These are phyloP conservation scores for Letharia lupina DNA, from an alignment of 495 filamentous ascomycete genomes.

Conservation along the genomic window DNA sequence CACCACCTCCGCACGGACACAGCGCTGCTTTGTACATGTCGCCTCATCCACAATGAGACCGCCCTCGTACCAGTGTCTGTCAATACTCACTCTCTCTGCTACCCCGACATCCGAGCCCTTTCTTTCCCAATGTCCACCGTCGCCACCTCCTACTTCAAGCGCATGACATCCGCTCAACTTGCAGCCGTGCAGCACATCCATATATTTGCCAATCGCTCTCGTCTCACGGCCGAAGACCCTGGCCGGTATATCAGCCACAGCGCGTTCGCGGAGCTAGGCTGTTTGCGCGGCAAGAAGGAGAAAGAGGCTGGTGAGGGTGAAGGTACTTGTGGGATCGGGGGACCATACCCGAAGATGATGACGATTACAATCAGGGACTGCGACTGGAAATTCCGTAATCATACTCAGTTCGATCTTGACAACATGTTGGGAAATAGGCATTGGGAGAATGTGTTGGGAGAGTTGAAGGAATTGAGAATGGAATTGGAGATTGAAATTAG, in stretches of 20 bases:
- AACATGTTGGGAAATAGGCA: not conserved
- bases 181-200: conserved; percentile 8
- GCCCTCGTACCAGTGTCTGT: not conserved
- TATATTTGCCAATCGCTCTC: not conserved
- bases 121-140: no score
- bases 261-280: not conserved
- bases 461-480: not conserved
- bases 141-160: not conserved
- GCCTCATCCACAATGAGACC: not conserved
- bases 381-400: not conserved
- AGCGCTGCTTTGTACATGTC: conserved; percentile 1
- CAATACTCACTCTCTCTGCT: not conserved
- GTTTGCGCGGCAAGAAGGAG: not conserved
- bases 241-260: no score
- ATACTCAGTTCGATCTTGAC: not conserved
- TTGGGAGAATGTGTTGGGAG: not conserved
- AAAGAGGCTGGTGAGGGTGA: not conserved
- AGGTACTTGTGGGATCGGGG: not conserved
- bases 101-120: not conserved
- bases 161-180: not conserved
- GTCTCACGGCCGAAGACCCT: not conserved
- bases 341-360: not conserved
- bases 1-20: not conserved
- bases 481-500: not conserved
- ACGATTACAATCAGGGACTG: not conserved